Evolutionary conservation across 1,284 basidiomycete species (phyloP), one percentile per base, ranked within the genome.

Genomic region (Cerrena zonata): DNA sequence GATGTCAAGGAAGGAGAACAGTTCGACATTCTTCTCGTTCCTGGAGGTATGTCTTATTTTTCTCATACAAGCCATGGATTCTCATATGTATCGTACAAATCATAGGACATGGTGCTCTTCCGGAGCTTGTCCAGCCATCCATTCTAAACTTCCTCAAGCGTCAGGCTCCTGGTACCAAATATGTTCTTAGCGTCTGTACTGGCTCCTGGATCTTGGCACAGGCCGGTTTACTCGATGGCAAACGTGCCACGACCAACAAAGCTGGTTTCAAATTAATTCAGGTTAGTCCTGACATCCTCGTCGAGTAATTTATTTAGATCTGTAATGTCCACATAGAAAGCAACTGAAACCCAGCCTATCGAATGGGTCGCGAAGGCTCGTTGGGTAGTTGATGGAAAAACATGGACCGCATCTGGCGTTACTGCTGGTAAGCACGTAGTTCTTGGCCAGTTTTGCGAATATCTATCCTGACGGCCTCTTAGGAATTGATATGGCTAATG

Each of bases 201-300:
- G 76, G 75, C 13, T 67, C 72, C 15, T 58, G 62, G 27, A 37
- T 75, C 21, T 67, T 68, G 1, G 74, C 74, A 0, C 64, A 59
- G 1, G 67, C 74, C 3, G 74, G 73, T 0, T 55, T 74, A 2
- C 59, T 77, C 5, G 71, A 75, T 41, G 72, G 73, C 5, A 63
- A 58, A 47, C 60, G 60, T 4, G 75, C 72, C 15, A 77, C 74
- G 2, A 73, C 74, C 21, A 76, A 75, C 57, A 77, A 78, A 59
- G 48, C 53, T 0, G 43, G 51, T 5, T 75, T 65, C 62, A 55
- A 47, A 19, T 10, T 21, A 30, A 21, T 56, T 45, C 40, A 24
- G 44, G 56, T 56, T 25, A 21, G 12, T 27, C 15, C 18, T 25
- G 5, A 25, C 11, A 2, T 38, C 22, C n/a, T 3, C 18, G n/a